Evolutionary conservation across 495 filamentous ascomycete species (phyloP), one percentile per base, ranked within the genome.

Genomic region (Xylaria cubensis): DNA sequence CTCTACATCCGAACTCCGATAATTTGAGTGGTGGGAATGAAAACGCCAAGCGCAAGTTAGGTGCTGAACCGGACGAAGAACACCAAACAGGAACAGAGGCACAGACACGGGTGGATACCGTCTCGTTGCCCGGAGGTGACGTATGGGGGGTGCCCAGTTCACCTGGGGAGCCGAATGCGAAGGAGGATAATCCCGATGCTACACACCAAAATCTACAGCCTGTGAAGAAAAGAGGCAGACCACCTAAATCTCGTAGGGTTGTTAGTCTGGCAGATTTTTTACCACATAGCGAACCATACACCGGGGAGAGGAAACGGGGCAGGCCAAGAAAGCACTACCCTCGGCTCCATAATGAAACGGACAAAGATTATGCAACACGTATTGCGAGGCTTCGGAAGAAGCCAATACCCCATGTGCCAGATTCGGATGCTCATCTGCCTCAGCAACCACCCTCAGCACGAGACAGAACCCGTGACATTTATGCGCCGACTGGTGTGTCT

Each of bases 221-320:
- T 39, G 5, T 24, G 58, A 71, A 32, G 48, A 64, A 64, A 64
- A 70, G 68, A 51, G 69, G 53, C 55, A 69, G 67, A n/a, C 53
- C 24, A 19, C 56, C 55, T 39, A 46, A 36, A 36, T 8, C 13
- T 29, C 34, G n/a, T 26, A 55, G 19, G 34, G 34, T 17, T 9
- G 4, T 4, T 13, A 21, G 58, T 2, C n/a, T 61, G 34, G 58
- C 3, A 39, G 58, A 69, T 29, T 42, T 12, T 12, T n/a, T 42
- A 34, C 50, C n/a, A 41, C 12, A 29, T 58, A 17, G 39, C n/a
- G 29, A 32, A 19, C 26, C 61, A 5, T 9, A 5, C 9, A 50
- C 15, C 24, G 62, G 12, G 36, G 50, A 71, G 42, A 72, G 50
- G 48, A 59, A 48, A 50, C 21, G 24, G 26, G 70, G 70, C 4